Percentiles rank a stretch among this genome's conserved stretches.
These are phyloP conservation scores for Fusarium equiseti DNA, from an alignment of 2,329 filamentous ascomycete genomes.

Conservation along the genomic window DNA sequence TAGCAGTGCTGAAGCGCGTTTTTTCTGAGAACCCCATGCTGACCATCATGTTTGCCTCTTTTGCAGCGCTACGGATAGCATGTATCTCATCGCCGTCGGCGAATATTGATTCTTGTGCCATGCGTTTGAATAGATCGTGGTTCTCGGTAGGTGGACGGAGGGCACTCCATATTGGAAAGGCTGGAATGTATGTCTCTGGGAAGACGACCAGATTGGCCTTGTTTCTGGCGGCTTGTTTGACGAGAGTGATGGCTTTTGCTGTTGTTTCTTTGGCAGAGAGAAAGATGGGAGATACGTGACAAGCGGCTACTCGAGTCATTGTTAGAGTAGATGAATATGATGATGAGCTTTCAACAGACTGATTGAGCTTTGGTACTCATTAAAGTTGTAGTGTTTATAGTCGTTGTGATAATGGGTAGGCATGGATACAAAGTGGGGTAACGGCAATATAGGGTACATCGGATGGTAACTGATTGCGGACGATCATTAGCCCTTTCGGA, in stretches of 20 bases:
- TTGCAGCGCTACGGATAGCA: conserved; percentile 55
- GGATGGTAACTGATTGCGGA: not conserved
- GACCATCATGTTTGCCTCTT: conserved; percentile 54
- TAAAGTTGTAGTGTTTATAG: too few species aligned
- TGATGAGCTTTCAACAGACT: not conserved
- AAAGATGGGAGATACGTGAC: conserved; percentile 59
- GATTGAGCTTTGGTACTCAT: rapidly evolving
- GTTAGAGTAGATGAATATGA: not conserved
- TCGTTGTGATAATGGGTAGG: too few species aligned
- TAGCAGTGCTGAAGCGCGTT: conserved; percentile 56
- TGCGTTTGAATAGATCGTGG: conserved; percentile 61
- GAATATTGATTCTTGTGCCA: conserved; percentile 59
- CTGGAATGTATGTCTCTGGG: conserved; percentile 65
- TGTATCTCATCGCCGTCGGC: conserved; percentile 60
- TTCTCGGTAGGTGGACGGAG: conserved; percentile 61
- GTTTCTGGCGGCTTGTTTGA: conserved; percentile 58
- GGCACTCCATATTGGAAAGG: conserved; percentile 65
- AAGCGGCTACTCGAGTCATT: conserved; percentile 48
- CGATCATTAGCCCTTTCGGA: not conserved
- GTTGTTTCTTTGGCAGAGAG: conserved; percentile 60
- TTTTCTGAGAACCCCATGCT: conserved; percentile 65
- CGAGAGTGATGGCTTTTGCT: conserved; percentile 59
- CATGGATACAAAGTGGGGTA: not conserved
- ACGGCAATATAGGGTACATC: conserved; percentile 3
- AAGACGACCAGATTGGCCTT: conserved; percentile 64